Evolutionary conservation across 495 filamentous ascomycete species (phyloP), one percentile per base, ranked within the genome.

Genomic region (Copromyces sp.): DNA sequence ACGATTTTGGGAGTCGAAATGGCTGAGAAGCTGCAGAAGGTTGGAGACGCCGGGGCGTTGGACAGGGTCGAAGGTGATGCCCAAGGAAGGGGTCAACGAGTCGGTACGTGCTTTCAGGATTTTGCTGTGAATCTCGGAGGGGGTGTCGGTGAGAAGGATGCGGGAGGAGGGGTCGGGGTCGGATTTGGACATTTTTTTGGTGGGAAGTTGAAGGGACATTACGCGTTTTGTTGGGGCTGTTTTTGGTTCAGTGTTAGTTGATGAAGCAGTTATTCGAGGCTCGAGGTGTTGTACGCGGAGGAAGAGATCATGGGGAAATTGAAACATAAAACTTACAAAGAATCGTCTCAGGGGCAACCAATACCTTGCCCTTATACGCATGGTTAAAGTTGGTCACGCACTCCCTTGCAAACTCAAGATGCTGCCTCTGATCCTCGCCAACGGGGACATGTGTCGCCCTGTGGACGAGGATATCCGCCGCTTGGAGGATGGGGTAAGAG

Each of bases 401-500:
- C 75, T 95, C 89, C 70, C 95, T 85, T 16, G 94, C 89, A 78
- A 98, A 96, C 80, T 99, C 96, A 61, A 99, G 86, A 80, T 99
- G 95, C 78, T 99, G 95, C 68, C 82, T 83, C 82, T 99, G 95
- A 78, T 99, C 95, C 74, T 94, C 92, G 39, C 95, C 95, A 3
- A 98, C 95, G 44, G 95, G 95, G 69, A 99, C 95, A 85, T 97
- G 94, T 0, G 96, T 98, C 45, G 95, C 89, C 44, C 90, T 85
- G 78, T 98, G 93, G 16, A 97, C 85, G 35, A 99, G 87, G 61
- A 99, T 93, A 81, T 99, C 95, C 40, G 96, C 95, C 38, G 95
- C 95, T 79, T 98, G 94, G 14, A 99, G 87, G 32, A 99, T 93
- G 16, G 95, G 95, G 78, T 99, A 99, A 11, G 94, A 95, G 83